Evolutionary conservation across 768 basidiomycete genomes (phyloP).

Genomic region (Mrakia frigida): DNA sequence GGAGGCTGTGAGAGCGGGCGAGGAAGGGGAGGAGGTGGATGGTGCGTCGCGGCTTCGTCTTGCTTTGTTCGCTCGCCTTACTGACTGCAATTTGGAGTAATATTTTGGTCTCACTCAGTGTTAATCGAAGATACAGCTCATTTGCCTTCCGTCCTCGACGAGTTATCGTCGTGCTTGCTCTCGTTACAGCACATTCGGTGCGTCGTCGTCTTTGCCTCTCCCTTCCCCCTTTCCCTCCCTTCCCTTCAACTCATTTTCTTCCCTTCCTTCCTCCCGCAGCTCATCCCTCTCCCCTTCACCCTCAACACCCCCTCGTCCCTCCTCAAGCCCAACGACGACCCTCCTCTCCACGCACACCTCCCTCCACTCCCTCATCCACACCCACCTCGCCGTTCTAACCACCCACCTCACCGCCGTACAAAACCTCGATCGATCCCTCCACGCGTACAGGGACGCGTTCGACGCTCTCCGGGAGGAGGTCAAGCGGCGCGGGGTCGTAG

Average conservation of each 20-base stretch:
- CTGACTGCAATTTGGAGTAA: too few species aligned
- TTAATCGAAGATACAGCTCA: constrained; percentile 21
- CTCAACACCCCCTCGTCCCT: neutral
- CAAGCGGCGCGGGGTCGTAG: neutral
- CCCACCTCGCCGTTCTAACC: neutral
- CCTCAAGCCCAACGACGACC: neutral
- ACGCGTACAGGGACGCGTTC: neutral
- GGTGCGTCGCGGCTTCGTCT: neutral
- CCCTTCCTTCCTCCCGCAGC: neutral
- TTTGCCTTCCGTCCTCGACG: neutral
- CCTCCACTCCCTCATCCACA: neutral
- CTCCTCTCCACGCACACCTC: constrained; percentile 9
- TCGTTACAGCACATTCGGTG: neutral
- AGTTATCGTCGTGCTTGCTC: neutral
- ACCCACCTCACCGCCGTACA: constrained; percentile 2
- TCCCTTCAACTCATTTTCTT: neutral
- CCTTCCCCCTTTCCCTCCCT: neutral
- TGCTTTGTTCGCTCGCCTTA: neutral
- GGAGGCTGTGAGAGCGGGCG: constrained; percentile 9
- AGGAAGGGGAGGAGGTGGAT: constrained; percentile 16
- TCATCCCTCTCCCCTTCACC: neutral
- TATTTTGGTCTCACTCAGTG: neutral
- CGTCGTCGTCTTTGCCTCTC: neutral
- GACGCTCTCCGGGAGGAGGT: neutral
- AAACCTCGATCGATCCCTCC: neutral